phyloP scores from a whole-genome alignment of 345 rosid species.

The Gossypium bickii region DNA sequence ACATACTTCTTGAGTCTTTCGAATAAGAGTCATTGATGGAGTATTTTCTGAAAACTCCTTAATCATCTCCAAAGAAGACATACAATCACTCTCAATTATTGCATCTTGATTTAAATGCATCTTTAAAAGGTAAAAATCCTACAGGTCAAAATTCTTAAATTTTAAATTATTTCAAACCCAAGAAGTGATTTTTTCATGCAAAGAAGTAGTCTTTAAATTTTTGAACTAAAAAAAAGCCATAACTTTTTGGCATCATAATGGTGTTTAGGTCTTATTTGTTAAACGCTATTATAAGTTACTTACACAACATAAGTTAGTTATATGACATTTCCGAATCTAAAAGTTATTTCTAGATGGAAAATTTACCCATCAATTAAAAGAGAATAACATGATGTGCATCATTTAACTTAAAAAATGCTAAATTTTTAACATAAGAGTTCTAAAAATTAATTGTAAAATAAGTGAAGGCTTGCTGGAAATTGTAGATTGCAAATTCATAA shows the following conservation, averaged over 20 bases:
- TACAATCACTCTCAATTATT: too few relatives aligned
- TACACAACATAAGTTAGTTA: background rate
- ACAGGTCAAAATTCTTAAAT: background rate
- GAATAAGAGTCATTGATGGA: too few relatives aligned
- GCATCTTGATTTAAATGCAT: background rate
- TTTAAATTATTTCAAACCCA: too few relatives aligned
- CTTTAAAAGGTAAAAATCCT: background rate
- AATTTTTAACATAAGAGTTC: background rate
- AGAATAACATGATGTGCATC: background rate
- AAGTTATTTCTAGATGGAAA: background rate
- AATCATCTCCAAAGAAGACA: too few relatives aligned
- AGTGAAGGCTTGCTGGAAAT: background rate
- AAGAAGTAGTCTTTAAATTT: background rate
- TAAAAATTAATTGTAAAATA: background rate
- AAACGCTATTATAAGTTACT: background rate
- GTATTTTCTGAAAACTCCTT: too few relatives aligned
- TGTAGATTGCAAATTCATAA: too few relatives aligned
- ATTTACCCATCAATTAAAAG: background rate
- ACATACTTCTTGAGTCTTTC: too few relatives aligned
- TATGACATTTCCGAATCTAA: background rate
- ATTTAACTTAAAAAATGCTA: background rate
- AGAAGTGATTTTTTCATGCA: background rate
- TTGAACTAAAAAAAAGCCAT: background rate
- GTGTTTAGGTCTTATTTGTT: background rate
- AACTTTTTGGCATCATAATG: background rate